A percentile compares a stretch with the other conserved stretches of the same genome.
These are phyloP conservation scores for Laburnicola sp. DNA, from an alignment of 2,329 filamentous ascomycete genomes.

Conservation along the genomic window DNA sequence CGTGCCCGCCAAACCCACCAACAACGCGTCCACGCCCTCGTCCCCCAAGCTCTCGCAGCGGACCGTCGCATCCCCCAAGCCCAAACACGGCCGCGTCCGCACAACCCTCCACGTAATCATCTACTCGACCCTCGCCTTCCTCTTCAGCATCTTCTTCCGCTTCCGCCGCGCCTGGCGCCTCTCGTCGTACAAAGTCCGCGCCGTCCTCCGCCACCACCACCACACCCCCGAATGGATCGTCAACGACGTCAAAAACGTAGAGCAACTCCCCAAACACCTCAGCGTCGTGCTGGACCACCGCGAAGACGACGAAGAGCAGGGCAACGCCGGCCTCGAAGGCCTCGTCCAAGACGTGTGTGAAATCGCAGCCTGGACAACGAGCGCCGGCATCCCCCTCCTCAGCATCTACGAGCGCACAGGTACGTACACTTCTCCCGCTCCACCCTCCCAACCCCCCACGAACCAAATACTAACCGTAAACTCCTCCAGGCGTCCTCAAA, in stretches of 20 bases:
- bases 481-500: conserved; percentile 74
- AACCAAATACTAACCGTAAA: conserved; percentile 7
- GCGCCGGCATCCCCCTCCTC: conserved; percentile 81
- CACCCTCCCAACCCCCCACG: neutral
- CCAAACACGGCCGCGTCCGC: conserved; percentile 61
- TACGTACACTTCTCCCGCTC: conserved; percentile 47
- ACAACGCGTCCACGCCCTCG: conserved; percentile 8
- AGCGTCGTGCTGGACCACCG: conserved; percentile 82
- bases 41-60: conserved; percentile 17
- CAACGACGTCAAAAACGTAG: conserved; percentile 76
- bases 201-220: conserved; percentile 91
- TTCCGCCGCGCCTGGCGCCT: conserved; percentile 78
- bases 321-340: conserved; percentile 75
- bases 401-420: conserved; percentile 92
- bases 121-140: conserved; percentile 71
- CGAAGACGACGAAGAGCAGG: conserved; percentile 61
- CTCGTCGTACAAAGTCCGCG: conserved; percentile 74
- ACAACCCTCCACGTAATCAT: conserved; percentile 67
- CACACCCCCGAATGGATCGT: conserved; percentile 90
- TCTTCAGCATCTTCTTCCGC: conserved; percentile 89
- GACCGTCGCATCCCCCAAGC: conserved; percentile 20
- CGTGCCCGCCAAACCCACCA: conserved; percentile 35
- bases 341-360: conserved; percentile 90
- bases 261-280: conserved; percentile 78
- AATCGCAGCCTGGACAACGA: conserved; percentile 88